phyloP scores from a whole-genome alignment of 306 rosid genomes.

The Trichosanthes cucumerina region DNA sequence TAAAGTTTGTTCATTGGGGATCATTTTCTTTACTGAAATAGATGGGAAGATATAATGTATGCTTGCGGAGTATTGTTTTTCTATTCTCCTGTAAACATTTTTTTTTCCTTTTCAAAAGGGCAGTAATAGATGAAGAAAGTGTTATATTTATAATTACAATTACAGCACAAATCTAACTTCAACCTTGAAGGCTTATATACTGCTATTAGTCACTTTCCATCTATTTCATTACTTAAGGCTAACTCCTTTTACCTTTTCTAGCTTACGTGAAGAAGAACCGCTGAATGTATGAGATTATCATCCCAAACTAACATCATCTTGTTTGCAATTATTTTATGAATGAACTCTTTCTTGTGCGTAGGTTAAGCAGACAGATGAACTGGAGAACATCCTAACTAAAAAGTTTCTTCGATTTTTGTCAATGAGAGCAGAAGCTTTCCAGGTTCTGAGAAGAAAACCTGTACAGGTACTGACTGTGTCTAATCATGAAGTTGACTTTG shows the following conservation, averaged over 20 bases:
- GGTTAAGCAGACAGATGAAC: constrained; percentile 98
- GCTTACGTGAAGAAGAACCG: neutral
- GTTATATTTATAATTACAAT: neutral
- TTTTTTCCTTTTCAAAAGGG: neutral
- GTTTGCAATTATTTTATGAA: neutral
- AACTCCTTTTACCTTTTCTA: neutral
- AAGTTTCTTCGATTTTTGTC: constrained; percentile 93
- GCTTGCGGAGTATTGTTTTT: neutral
- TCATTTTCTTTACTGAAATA: neutral
- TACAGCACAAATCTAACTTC: neutral
- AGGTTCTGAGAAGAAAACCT: constrained; percentile 89
- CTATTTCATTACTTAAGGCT: neutral
- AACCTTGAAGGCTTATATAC: neutral
- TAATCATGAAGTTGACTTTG: neutral
- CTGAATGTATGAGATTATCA: neutral
- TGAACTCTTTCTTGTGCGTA: constrained; percentile 24
- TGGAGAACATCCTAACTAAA: constrained; percentile 88
- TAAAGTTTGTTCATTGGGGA: neutral
- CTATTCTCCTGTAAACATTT: neutral
- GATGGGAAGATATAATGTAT: neutral
- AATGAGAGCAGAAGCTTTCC: constrained; percentile 98
- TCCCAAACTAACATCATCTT: neutral
- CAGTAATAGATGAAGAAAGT: neutral
- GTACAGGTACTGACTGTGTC: constrained; percentile 51
- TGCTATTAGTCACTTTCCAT: neutral